These are phyloP conservation scores for Curvularia sp. DNA, from an alignment of 2,329 filamentous ascomycete genomes.

Conservation along the genomic window DNA sequence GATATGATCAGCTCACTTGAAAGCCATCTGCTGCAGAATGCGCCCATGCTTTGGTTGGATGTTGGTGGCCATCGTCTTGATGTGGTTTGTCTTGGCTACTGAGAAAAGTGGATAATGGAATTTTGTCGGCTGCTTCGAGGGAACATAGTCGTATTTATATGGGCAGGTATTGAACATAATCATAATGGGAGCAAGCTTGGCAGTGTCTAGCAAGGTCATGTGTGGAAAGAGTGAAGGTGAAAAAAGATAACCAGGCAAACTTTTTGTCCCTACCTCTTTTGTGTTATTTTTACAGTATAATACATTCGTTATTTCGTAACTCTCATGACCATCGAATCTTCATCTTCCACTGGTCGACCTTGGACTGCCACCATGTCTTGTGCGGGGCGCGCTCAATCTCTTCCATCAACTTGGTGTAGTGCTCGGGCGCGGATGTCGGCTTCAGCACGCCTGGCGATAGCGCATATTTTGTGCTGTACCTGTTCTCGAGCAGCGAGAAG, in stretches of 20 bases:
- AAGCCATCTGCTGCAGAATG: neutral
- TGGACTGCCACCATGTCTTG: slow-evolving; percentile 47
- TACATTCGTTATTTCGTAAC: slow-evolving; percentile 6
- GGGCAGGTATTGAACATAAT: neutral
- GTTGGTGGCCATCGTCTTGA: neutral
- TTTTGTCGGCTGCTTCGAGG: too few relatives aligned
- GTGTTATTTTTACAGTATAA: slow-evolving; percentile 10
- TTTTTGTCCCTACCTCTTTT: neutral
- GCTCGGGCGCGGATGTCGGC: slow-evolving; percentile 45
- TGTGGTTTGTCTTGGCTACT: neutral
- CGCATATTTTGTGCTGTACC: slow-evolving; percentile 57
- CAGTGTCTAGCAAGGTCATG: neutral
- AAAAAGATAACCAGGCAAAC: neutral
- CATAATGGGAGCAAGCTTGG: neutral
- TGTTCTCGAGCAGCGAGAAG: slow-evolving; percentile 66
- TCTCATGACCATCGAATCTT: slow-evolving; percentile 46
- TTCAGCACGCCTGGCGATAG: slow-evolving; percentile 39
- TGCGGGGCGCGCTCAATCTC: slow-evolving; percentile 48
- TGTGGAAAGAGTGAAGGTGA: neutral
- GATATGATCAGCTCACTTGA: neutral
- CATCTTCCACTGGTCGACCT: slow-evolving; percentile 49
- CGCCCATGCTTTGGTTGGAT: neutral
- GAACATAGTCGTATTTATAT: too few relatives aligned
- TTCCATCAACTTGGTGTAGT: slow-evolving; percentile 47
- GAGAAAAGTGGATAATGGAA: neutral